Conservation (phyloP, 1,284 basidiomycete species). For the Tilletia caries region DNA sequence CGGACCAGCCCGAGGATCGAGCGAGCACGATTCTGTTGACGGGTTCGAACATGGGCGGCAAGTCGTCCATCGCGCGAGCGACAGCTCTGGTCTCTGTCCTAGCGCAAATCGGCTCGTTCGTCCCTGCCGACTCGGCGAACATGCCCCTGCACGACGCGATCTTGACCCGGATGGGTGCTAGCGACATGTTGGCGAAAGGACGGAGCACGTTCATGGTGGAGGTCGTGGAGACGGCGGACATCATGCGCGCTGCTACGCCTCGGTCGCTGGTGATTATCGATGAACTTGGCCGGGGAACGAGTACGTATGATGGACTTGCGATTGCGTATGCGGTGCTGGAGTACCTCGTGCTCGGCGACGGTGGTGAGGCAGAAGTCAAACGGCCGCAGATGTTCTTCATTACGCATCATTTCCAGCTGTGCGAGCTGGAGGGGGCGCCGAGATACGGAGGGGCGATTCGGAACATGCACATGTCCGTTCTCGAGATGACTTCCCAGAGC, state of each 20-base stretch:
- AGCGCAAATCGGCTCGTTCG: slow-evolving; percentile 61
- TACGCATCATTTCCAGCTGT: slow-evolving; percentile 44
- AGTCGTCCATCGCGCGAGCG: slow-evolving; percentile 62
- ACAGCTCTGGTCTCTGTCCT: slow-evolving; percentile 52
- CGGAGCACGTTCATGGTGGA: slow-evolving; percentile 95
- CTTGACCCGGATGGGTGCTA: slow-evolving; percentile 77
- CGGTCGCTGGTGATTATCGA: slow-evolving; percentile 39
- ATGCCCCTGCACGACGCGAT: slow-evolving; percentile 78
- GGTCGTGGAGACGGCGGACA: slow-evolving; percentile 65
- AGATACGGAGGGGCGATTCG: slow-evolving; percentile 15
- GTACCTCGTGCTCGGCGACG: slow-evolving; percentile 18
- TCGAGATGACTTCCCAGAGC: slow-evolving; percentile 18
- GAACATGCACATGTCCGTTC: slow-evolving; percentile 43
- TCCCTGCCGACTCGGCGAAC: slow-evolving; percentile 68
- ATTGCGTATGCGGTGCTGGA: slow-evolving; percentile 38
- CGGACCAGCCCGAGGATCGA: neutral
- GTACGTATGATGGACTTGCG: slow-evolving; percentile 39
- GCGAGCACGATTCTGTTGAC: slow-evolving; percentile 39
- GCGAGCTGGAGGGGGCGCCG: slow-evolving; percentile 19
- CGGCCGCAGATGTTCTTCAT: slow-evolving; percentile 32
- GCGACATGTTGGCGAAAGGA: slow-evolving; percentile 77
- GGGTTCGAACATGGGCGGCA: slow-evolving; percentile 59
- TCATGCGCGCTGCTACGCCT: slow-evolving; percentile 59
- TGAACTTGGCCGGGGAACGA: slow-evolving; percentile 39
- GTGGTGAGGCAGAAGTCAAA: neutral